Percentiles rank a stretch among this genome's conserved stretches.
Evolutionary conservation across 2,329 filamentous ascomycete genomes (phyloP).

Genomic region (Venturia nashicola): DNA sequence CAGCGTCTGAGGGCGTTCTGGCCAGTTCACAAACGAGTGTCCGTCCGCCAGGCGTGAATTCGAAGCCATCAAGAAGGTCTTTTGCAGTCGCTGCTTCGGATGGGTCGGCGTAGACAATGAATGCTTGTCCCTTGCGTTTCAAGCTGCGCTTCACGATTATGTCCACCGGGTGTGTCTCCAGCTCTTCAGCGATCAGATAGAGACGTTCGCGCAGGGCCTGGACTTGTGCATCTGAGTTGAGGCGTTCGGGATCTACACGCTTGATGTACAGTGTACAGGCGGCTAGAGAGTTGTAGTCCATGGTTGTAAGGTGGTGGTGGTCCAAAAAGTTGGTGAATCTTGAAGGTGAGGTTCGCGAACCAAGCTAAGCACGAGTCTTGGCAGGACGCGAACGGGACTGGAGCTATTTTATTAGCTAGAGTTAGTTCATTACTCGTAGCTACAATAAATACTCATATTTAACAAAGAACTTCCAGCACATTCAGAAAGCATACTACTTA

Average conservation of each 20-base stretch:
- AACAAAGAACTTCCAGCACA: too few relatives aligned
- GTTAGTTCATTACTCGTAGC: too few relatives aligned
- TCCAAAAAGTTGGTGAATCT: not conserved
- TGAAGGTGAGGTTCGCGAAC: not conserved
- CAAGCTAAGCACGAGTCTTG: not conserved
- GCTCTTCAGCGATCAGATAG: not conserved
- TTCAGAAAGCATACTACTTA: too few relatives aligned
- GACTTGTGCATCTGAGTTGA: slow-evolving; percentile 4
- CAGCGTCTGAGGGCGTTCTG: slow-evolving; percentile 75
- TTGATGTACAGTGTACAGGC: slow-evolving; percentile 7
- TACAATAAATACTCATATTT: too few relatives aligned
- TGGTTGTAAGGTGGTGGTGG: not conserved
- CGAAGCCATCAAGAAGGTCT: slow-evolving; percentile 83
- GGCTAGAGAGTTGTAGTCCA: slow-evolving; percentile 2
- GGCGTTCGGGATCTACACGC: slow-evolving; percentile 7
- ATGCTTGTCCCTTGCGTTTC: slow-evolving; percentile 89
- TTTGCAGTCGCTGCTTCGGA: slow-evolving; percentile 71
- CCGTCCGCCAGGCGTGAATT: slow-evolving; percentile 64
- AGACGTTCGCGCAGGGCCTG: not conserved
- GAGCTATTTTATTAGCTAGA: too few relatives aligned
- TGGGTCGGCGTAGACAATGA: slow-evolving; percentile 77
- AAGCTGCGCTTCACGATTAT: slow-evolving; percentile 82
- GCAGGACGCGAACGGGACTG: not conserved
- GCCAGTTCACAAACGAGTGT: slow-evolving; percentile 78
- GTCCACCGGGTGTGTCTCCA: slow-evolving; percentile 39